phyloP scores from a whole-genome alignment of 768 basidiomycete genomes.

The Paxillus involutus region DNA sequence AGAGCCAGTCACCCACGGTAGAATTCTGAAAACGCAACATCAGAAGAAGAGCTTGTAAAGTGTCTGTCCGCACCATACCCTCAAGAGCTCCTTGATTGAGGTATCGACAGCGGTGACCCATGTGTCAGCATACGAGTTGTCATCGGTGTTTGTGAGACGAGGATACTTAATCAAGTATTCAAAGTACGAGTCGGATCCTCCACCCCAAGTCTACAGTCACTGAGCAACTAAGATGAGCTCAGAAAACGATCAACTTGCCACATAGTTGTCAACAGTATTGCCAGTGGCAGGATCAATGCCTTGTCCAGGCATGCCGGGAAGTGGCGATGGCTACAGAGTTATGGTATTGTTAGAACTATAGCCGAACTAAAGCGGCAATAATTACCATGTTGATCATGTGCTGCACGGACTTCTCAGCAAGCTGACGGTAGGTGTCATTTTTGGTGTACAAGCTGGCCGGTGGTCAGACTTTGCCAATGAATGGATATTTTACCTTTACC shows the following conservation, averaged over 20 bases:
- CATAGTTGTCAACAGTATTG: conserved; percentile 50
- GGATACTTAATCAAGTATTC: conserved; percentile 76
- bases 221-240: background rate
- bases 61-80: conserved; percentile 34
- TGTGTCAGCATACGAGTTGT: conserved; percentile 60
- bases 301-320: conserved; percentile 55
- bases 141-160: conserved; percentile 64
- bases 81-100: conserved; percentile 58
- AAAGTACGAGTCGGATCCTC: conserved; percentile 74
- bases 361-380: conserved; percentile 10
- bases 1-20: conserved; percentile 59
- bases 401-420: conserved; percentile 51
- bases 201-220: conserved; percentile 56
- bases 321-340: conserved; percentile 12
- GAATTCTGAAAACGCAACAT: conserved; percentile 45
- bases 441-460: conserved; percentile 43
- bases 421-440: conserved; percentile 59
- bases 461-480: background rate
- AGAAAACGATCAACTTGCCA: conserved; percentile 38
- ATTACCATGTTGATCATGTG: conserved; percentile 47
- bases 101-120: conserved; percentile 75
- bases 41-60: background rate
- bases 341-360: background rate
- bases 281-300: conserved; percentile 57
- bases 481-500: conserved; percentile 15